Conservation (phyloP, 163 green algal genomes). For the Chlamydomonas reinhardtii region DNA sequence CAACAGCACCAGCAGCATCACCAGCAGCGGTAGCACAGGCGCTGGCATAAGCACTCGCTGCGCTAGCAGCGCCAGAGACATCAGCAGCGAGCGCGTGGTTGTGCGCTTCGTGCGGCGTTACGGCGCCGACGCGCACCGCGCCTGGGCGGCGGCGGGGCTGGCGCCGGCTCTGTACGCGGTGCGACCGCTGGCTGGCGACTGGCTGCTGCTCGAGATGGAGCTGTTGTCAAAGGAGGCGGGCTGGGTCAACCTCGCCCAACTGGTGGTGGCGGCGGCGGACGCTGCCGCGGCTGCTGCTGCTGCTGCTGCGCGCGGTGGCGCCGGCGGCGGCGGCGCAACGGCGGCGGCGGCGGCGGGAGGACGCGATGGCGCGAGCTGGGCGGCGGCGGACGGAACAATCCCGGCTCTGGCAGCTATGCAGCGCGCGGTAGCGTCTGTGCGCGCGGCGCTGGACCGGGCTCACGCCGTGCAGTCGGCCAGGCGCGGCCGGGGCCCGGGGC, state of each 20-base stretch:
- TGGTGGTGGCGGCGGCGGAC: background rate
- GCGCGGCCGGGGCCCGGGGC: too few species aligned
- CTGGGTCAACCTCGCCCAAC: background rate
- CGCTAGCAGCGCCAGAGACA: background rate
- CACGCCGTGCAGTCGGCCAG: background rate
- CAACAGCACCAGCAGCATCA: background rate
- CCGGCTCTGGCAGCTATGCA: too few species aligned
- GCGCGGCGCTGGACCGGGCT: background rate
- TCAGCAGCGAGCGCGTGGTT: background rate
- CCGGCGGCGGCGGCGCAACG: background rate
- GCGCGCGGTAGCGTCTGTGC: too few species aligned
- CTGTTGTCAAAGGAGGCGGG: background rate
- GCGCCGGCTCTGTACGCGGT: background rate
- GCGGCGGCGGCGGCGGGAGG: background rate
- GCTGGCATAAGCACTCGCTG: too few species aligned
- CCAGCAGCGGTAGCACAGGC: background rate
- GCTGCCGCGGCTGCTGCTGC: background rate
- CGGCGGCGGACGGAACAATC: too few species aligned
- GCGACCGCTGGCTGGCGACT: background rate
- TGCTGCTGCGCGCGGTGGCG: too few species aligned
- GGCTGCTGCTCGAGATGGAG: constrained; percentile 11
- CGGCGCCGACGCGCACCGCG: background rate
- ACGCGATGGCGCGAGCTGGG: background rate
- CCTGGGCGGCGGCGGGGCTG: constrained; percentile 1
- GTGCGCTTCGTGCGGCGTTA: background rate